Evolutionary conservation across 1,284 basidiomycete genomes (phyloP).

Genomic region (Chalciporus sp.): DNA sequence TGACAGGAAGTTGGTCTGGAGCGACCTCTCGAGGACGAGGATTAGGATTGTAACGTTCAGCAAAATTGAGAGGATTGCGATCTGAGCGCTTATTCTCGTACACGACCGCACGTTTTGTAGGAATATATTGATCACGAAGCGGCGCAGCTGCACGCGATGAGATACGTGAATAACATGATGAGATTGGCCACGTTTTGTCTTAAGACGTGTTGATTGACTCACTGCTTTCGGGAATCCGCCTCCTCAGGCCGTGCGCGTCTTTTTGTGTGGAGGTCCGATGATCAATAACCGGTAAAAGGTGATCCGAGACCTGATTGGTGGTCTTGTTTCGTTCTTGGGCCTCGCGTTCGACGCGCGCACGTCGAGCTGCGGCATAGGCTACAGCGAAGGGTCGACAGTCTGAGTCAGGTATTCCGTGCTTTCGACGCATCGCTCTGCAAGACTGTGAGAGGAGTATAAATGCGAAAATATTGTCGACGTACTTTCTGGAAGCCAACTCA

Average conservation of each 20-base stretch:
- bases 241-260: constrained; percentile 33
- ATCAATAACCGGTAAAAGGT: constrained; percentile 27
- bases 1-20: constrained; percentile 23
- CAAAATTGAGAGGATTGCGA: constrained; percentile 24
- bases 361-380: constrained; percentile 71
- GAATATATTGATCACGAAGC: constrained; percentile 21
- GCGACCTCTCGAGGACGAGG: constrained; percentile 26
- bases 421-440: constrained; percentile 59
- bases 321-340: constrained; percentile 36
- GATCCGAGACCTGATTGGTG: constrained; percentile 28
- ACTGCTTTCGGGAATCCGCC: constrained; percentile 35
- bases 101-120: constrained; percentile 13
- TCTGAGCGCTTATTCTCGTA: constrained; percentile 21
- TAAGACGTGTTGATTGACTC: constrained; percentile 30
- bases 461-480: constrained; percentile 27
- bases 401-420: constrained; percentile 78
- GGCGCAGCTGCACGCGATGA: constrained; percentile 26
- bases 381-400: constrained; percentile 81
- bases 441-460: constrained; percentile 13
- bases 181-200: constrained; percentile 31
- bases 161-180: constrained; percentile 21
- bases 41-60: constrained; percentile 40
- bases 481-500: constrained; percentile 64
- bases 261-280: constrained; percentile 30
- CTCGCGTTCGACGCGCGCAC: constrained; percentile 50